Base-by-base conservation (phyloP, 768 basidiomycete genomes). In the Boletus rubroflammeus region DNA sequence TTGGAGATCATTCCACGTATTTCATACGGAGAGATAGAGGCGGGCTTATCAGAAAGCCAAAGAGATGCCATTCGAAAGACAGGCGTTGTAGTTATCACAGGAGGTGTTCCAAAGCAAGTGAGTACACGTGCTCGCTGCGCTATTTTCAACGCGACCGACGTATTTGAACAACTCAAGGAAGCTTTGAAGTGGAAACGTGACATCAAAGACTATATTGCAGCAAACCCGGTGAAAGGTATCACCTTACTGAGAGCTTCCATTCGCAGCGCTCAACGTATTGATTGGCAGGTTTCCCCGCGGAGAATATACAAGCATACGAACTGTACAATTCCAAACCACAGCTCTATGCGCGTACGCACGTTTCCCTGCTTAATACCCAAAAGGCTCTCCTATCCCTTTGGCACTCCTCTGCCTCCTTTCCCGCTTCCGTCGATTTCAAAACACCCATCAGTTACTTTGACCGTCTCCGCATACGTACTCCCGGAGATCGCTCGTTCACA, bases 391-490 rank as follows among this genome's bases (percentile, higher is more conserved):
- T 86, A 9, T 75, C 76, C 5, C 73, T 90, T 14, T 88, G 84
- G 83, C 76, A 83, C 56, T 57, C 54, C 23, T 62, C 59, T 3
- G 61, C 78, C 41, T 73, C 80, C 3, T 51, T 60, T 28, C 72
- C 79, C 49, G 67, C 76, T 1, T 56, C 62, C 28, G 67, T 86
- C 51, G 75, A 73, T 53, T 74, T 88, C 28, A 60, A 69, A 11
- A 81, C 76, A 3, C 86, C 88, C 0, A 69, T 91, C n/a, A 81
- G 83, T 1, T 92, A 92, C 67, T 87, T 82, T 54, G 90, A 93
- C 69, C 78, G 90, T 6, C 71, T 91, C 11, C 78, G 88, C 2
- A 87, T 90, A 44, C 79, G 90, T 6, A 77, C 76, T 28, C 86
- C 88, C 0, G 90, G 89, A 0, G 88, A 89, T 56, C 69, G 75